phyloP scores from a whole-genome alignment of 805 yeast species.

The Candida nemodendra region DNA sequence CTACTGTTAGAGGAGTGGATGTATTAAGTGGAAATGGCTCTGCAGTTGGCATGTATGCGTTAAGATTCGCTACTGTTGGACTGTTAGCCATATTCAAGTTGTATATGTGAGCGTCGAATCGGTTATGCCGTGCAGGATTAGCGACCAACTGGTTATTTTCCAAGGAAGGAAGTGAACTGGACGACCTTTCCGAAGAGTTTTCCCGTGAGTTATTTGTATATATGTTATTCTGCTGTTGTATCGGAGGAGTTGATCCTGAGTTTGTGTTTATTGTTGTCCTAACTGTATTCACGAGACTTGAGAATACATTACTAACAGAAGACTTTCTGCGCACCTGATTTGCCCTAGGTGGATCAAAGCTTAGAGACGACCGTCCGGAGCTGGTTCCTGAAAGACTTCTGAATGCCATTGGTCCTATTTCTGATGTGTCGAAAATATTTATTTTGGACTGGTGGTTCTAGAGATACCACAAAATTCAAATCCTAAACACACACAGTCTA shows the following conservation, averaged over 20 bases:
- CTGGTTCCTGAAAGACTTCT: slow-evolving; percentile 20
- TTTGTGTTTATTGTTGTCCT: slow-evolving; percentile 18
- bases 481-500: too few species aligned
- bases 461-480: too few species aligned
- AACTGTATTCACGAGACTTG: slow-evolving; percentile 27
- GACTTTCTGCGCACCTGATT: slow-evolving; percentile 26
- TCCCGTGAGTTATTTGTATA: slow-evolving; percentile 8
- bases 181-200: slow-evolving; percentile 14
- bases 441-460: too few species aligned
- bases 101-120: slow-evolving; percentile 28
- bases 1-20: slow-evolving; percentile 14
- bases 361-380: slow-evolving; percentile 22
- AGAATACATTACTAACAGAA: slow-evolving; percentile 28
- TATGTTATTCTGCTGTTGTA: slow-evolving; percentile 2
- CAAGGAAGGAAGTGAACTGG: slow-evolving; percentile 14
- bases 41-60: slow-evolving; percentile 12
- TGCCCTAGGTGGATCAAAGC: slow-evolving; percentile 16
- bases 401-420: too few species aligned
- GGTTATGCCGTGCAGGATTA: slow-evolving; percentile 19
- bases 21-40: slow-evolving; percentile 13
- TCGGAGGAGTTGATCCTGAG: neutral
- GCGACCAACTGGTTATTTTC: slow-evolving; percentile 6
- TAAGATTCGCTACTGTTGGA: slow-evolving; percentile 30
- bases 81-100: slow-evolving; percentile 28
- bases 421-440: too few species aligned